Percentiles rank a stretch among this genome's conserved stretches.
Evolutionary conservation across 179 eudicot genomes (phyloP).

Genomic region (Beta lomatogona): DNA sequence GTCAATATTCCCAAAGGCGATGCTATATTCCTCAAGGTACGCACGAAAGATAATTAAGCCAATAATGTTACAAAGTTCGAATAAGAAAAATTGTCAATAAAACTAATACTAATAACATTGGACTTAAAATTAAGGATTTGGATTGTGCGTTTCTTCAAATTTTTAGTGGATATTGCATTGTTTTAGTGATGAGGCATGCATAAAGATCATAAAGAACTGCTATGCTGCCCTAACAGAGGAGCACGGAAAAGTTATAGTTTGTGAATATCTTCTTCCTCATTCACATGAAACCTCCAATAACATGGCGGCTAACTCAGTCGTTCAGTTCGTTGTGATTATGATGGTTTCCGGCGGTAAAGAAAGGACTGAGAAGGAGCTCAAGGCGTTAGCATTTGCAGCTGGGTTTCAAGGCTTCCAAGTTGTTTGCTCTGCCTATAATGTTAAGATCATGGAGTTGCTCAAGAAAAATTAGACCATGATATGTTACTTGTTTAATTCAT

Average conservation of each 20-base stretch:
- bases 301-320: constrained; percentile 4
- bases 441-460: constrained; percentile 39
- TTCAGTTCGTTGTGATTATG: constrained; percentile 25
- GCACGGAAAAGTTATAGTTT: constrained; percentile 45
- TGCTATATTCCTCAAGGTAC: constrained; percentile 31
- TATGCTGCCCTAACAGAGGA: constrained; percentile 33
- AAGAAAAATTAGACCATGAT: neutral
- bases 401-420: constrained; percentile 35
- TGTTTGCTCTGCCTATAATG: constrained; percentile 23
- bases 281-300: constrained; percentile 20
- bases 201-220: constrained; percentile 45
- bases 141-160: neutral
- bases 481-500: no score
- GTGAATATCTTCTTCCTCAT: constrained; percentile 39
- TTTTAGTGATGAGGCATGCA: constrained; percentile 38
- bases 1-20: constrained; percentile 25
- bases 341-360: constrained; percentile 39
- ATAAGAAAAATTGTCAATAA: no score
- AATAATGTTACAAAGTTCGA: no score
- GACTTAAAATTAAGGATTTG: no score
- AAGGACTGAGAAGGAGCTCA: constrained; percentile 34
- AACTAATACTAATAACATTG: no score
- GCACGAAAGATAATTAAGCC: no score
- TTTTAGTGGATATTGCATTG: constrained; percentile 42
- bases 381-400: constrained; percentile 37